Base-by-base conservation (phyloP, 345 rosid genomes). In the Cardiospermum halicacabum region DNA sequence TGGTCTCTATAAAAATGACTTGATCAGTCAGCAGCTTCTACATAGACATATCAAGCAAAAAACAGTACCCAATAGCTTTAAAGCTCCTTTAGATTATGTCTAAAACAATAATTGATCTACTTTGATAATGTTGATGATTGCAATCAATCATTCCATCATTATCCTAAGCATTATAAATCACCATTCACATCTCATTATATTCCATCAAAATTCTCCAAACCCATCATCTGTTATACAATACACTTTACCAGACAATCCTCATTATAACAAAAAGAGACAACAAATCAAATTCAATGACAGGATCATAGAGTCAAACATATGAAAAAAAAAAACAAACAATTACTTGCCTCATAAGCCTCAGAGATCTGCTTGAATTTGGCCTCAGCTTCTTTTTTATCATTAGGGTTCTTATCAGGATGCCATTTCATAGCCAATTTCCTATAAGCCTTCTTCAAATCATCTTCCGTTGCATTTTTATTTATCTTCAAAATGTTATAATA, bases 321-420 rank as follows among this genome's bases (percentile, higher is more conserved):
- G 13, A 25, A 21, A 49, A 64, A 24, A 34, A 15, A 18, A 34
- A 18, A 53, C 40, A 22, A 3, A 21, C 15, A 24, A 34, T 10
- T n/a, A 62, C 69, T 71, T 72, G 70, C 97, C 90, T 92, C 98
- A 30, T 92, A 92, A 68, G 96, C 97, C 71, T 92, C 98, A 37
- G 94, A 92, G 85, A 92, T 88, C 82, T 86, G 94, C 67, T 92
- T 92, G 80, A 92, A 92, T 76, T 82, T 81, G 77, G 94, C 93
- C 74, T 93, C 98, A 65, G 98, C 98, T 75, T 89, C 96, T 13
- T 75, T 83, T 70, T 92, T 92, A 78, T 77, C 26, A 73, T 64
- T 77, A 26, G 92, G 98, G 74, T 90, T 90, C 84, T 92, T 92
- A 62, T 89, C 96, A 62, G 98, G 98, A 66, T 92, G 98, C 96